A percentile compares a stretch with the other conserved stretches of the same genome.
Evolutionary conservation across 169 alveolate species (phyloP).

Genomic region (Cryptosporidium tyzzeri): DNA sequence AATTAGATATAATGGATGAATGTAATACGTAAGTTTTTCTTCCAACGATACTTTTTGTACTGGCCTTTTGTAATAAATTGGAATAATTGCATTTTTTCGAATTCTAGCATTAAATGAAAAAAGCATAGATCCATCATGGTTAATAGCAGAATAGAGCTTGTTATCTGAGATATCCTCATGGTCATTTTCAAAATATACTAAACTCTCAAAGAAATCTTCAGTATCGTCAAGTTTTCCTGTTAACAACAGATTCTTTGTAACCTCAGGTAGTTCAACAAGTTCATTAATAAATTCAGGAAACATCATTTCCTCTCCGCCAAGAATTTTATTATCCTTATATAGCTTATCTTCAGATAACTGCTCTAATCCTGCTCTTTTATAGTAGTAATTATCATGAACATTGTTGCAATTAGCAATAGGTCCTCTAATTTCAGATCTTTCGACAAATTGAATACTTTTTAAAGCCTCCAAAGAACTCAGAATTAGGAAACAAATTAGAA

Average conservation of each 20-base stretch:
- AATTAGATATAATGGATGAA: slow-evolving; percentile 53
- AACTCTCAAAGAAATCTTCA: slow-evolving; percentile 60
- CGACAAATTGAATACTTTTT: background rate
- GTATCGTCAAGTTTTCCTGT: slow-evolving; percentile 20
- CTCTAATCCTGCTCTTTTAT: slow-evolving; percentile 40
- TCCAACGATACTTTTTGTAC: slow-evolving; percentile 15
- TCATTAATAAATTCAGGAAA: slow-evolving; percentile 44
- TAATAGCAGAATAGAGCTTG: background rate
- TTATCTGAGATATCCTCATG: background rate
- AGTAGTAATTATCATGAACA: slow-evolving; percentile 45
- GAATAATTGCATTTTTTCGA: slow-evolving; percentile 26
- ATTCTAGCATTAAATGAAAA: slow-evolving; percentile 1
- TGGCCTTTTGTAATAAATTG: slow-evolving; percentile 54
- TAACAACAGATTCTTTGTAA: slow-evolving; percentile 9
- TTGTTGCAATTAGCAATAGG: slow-evolving; percentile 30
- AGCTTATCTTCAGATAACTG: slow-evolving; percentile 3
- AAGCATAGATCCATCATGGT: slow-evolving; percentile 20
- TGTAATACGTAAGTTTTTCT: slow-evolving; percentile 38
- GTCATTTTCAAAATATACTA: slow-evolving; percentile 46
- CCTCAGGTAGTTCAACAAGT: slow-evolving; percentile 32
- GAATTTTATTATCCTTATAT: background rate
- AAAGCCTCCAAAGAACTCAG: too few relatives aligned
- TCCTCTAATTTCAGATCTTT: slow-evolving; percentile 38
- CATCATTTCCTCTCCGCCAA: background rate
- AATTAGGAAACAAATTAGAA: background rate